Base-by-base conservation (phyloP, 805 yeast species). In the Nakazawaea siamensis region DNA sequence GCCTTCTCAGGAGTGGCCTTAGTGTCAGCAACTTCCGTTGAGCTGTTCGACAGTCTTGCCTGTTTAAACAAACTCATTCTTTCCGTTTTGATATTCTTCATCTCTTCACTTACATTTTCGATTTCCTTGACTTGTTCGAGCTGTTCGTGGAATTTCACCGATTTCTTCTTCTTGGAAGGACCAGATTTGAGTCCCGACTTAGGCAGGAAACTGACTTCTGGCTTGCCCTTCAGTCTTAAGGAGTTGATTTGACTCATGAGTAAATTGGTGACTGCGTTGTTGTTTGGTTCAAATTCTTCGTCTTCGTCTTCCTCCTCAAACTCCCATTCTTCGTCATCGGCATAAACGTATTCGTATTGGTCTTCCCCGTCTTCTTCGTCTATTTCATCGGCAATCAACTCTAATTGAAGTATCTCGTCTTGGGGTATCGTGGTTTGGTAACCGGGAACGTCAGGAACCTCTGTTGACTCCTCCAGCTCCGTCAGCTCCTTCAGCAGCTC, bases 101-200 rank as follows among this genome's bases (percentile, higher is more conserved):
- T 46, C 24, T 64, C 64, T 20, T 64, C 65, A 48, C 78, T 73
- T 3, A 75, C 60, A 43, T 74, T 70, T 32, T 73, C 80, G 31
- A 80, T 64, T 38, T 74, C 76, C 41, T 76, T 77, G 9, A 80
- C 38, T 26, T 68, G 29, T 76, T 71, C 21, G 76, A 58, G 2
- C 57, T 57, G 1, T 63, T 62, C 0, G 76, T 63, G 55, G 79
- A 80, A 13, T 66, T 52, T 8, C 23, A 26, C 21, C 9, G 21
- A 26, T 7, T 13, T 20, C 21, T 1, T 62, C 73, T 44, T 44
- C 17, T 37, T 31, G 7, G 9, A 24, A 15, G 10, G 15, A 11
- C 14, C 11, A 15, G 24, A 16, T 34, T 29, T 29, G 29, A 34
- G 28, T 6, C 27, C 28, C 7, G 37, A 34, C 18, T 34, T 34